Evolutionary conservation across 2,329 filamentous ascomycete genomes (phyloP).

Genomic region (Beauveria bassiana): DNA sequence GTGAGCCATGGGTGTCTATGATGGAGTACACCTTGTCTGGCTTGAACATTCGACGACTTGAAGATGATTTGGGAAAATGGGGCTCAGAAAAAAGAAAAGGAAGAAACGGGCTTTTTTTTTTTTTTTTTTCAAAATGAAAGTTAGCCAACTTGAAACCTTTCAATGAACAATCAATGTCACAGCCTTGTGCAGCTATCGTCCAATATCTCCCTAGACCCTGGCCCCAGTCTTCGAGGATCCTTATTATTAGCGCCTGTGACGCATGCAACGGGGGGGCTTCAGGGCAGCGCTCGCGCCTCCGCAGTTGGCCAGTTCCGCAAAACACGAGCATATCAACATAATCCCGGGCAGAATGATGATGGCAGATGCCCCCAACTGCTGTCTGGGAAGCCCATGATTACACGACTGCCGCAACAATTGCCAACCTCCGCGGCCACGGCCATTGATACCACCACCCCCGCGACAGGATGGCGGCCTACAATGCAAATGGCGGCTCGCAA

Average conservation of each 20-base stretch:
- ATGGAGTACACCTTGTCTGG: too few species aligned
- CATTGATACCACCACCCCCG: neutral
- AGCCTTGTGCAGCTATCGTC: neutral
- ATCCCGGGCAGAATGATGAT: constrained; percentile 3
- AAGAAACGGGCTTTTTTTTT: too few species aligned
- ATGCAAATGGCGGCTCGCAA: constrained; percentile 30
- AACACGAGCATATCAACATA: neutral
- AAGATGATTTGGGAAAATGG: too few species aligned
- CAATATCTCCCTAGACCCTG: neutral
- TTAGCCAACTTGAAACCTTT: too few species aligned
- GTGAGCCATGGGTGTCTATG: neutral
- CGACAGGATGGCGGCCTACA: constrained; percentile 35
- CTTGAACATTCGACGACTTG: too few species aligned
- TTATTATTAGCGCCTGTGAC: neutral
- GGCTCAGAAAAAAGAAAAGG: neutral
- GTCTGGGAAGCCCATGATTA: neutral
- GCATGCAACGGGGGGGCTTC: neutral
- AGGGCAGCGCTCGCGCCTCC: neutral
- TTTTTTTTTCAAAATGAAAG: too few species aligned
- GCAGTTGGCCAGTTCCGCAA: neutral
- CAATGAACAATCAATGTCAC: neutral
- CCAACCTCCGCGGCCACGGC: neutral
- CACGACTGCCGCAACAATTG: neutral
- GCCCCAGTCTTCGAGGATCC: neutral
- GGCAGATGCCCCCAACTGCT: neutral